Evolutionary conservation across 116 monocot genomes (phyloP).

Genomic region (Dioscorea cayenensis): DNA sequence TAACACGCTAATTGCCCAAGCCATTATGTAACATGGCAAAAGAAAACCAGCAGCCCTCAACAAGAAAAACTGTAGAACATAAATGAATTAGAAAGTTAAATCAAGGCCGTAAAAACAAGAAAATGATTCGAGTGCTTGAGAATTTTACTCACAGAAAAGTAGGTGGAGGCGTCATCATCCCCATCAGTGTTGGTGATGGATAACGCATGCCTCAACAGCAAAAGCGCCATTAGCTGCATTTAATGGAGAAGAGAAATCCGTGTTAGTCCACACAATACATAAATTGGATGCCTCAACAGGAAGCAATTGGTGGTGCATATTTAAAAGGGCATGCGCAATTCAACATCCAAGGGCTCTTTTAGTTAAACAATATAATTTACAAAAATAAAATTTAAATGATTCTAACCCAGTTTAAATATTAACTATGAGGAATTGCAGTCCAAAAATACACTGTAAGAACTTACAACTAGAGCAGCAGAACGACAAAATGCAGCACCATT

Average conservation of each 20-base stretch:
- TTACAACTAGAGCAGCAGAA: slow-evolving; percentile 85
- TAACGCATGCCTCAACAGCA: slow-evolving; percentile 83
- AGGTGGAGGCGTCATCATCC: slow-evolving; percentile 73
- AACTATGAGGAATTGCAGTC: neutral
- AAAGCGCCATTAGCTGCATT: slow-evolving; percentile 75
- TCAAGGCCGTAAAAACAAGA: neutral
- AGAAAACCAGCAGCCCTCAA: slow-evolving; percentile 79
- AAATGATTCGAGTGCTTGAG: neutral
- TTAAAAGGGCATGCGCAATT: too few relatives aligned
- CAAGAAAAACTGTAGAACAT: slow-evolving; percentile 66
- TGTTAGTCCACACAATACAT: neutral
- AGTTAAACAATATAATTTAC: neutral
- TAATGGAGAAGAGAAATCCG: neutral
- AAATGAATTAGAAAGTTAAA: neutral
- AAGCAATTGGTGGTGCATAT: too few relatives aligned
- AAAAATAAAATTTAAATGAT: neutral
- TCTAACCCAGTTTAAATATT: too few relatives aligned
- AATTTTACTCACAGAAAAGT: slow-evolving; percentile 68
- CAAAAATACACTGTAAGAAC: slow-evolving; percentile 6
- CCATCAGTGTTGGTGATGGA: slow-evolving; percentile 50
- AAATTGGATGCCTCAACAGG: neutral
- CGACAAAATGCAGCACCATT: slow-evolving; percentile 82
- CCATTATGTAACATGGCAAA: slow-evolving; percentile 94
- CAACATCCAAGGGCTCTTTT: too few relatives aligned
- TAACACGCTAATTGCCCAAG: slow-evolving; percentile 81